A percentile compares a stretch with the other conserved stretches of the same genome.
These are phyloP conservation scores for Mortierella sp. DNA, from an alignment of 371 early-diverging fungal genomes.

Conservation along the genomic window DNA sequence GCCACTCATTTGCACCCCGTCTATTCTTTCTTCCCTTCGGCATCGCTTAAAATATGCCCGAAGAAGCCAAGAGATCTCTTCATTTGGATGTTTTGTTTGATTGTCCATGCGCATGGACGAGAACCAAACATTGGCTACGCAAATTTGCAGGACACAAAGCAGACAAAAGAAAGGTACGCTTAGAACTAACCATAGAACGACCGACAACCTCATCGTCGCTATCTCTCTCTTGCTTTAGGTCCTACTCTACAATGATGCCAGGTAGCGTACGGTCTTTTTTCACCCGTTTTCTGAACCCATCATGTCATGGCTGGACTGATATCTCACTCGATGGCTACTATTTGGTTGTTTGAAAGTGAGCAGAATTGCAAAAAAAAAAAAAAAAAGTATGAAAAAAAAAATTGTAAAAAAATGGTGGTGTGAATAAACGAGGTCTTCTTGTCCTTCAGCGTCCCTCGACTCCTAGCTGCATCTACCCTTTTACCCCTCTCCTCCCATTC, in stretches of 20 bases:
- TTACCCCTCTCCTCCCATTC: too few relatives aligned
- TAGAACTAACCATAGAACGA: not conserved
- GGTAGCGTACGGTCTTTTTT: not conserved
- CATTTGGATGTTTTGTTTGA: not conserved
- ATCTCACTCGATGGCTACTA: too few relatives aligned
- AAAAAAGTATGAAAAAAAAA: too few relatives aligned
- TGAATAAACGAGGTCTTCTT: too few relatives aligned
- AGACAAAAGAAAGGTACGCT: too few relatives aligned
- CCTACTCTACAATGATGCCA: not conserved
- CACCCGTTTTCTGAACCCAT: not conserved
- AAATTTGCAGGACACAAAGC: not conserved
- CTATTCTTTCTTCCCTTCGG: not conserved
- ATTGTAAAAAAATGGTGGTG: too few relatives aligned
- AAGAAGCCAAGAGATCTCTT: not conserved
- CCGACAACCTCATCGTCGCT: not conserved
- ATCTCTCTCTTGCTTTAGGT: not conserved
- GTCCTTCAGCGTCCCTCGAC: too few relatives aligned
- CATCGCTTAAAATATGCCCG: conserved; percentile 2
- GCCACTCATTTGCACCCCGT: not conserved
- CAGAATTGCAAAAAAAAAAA: too few relatives aligned
- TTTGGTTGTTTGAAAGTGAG: too few relatives aligned
- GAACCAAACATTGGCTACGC: not conserved
- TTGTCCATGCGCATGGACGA: not conserved
- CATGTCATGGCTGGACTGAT: too few relatives aligned
- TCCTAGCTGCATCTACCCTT: too few relatives aligned